These are phyloP conservation scores for Sporothrix mexicana DNA, from an alignment of 2,329 filamentous ascomycete species.

Conservation along the genomic window DNA sequence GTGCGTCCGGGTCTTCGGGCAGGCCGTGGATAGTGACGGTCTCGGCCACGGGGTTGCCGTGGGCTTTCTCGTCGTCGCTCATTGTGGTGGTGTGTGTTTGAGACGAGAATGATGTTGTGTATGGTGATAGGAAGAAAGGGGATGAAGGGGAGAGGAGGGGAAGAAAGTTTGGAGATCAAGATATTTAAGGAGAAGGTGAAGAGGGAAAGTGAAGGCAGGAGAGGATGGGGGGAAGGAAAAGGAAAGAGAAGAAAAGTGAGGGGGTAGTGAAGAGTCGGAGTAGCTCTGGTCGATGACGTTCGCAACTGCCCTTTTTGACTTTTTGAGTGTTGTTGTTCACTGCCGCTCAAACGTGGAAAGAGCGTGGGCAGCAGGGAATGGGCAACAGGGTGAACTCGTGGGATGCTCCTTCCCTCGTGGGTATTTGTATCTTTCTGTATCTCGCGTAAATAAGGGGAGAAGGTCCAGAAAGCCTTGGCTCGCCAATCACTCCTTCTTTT, in stretches of 20 bases:
- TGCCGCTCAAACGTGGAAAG: not conserved
- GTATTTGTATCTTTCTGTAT: not conserved
- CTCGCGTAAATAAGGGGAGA: not conserved
- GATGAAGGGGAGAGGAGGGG: too few species aligned
- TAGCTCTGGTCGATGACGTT: conserved; percentile 6
- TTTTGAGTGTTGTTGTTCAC: not conserved
- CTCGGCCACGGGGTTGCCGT: conserved; percentile 23
- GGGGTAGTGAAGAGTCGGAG: conserved; percentile 18
- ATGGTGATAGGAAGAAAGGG: not conserved
- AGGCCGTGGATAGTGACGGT: conserved; percentile 35
- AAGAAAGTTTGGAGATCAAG: too few species aligned
- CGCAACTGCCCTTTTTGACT: conserved; percentile 14
- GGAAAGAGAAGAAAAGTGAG: not conserved
- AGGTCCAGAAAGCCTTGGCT: not conserved
- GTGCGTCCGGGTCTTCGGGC: conserved; percentile 44
- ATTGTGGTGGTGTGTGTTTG: conserved; percentile 21
- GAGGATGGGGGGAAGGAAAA: not conserved
- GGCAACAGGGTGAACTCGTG: not conserved
- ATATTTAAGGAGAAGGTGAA: not conserved
- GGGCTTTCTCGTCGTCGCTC: conserved; percentile 39
- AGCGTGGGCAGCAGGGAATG: not conserved
- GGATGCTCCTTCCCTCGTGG: conserved; percentile 26
- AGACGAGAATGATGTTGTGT: not conserved
- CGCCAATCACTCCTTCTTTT: not conserved
- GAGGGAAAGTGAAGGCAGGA: not conserved